Conservation (phyloP, 192 early-diverging fungal genomes). For the Backusella sp. region DNA sequence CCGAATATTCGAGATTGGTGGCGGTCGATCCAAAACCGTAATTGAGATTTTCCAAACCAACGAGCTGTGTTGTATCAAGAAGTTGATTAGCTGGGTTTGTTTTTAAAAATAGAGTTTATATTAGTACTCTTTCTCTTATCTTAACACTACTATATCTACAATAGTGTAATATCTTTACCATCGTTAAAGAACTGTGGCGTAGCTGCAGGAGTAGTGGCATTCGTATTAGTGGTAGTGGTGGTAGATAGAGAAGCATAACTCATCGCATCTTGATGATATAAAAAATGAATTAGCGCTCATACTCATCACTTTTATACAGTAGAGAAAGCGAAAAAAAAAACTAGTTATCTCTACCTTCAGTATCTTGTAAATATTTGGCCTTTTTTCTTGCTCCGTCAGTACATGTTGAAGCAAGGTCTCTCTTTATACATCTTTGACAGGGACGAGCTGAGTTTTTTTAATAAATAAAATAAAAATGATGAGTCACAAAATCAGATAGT, state of each 20-base stretch:
- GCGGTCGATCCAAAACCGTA: slow-evolving; percentile 85
- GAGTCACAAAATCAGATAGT: slow-evolving; percentile 9
- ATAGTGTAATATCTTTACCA: neutral
- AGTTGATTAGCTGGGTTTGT: slow-evolving; percentile 9
- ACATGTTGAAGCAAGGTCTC: slow-evolving; percentile 71
- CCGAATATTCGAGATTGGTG: slow-evolving; percentile 85
- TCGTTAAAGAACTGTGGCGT: slow-evolving; percentile 11
- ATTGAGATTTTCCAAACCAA: slow-evolving; percentile 28
- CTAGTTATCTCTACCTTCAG: slow-evolving; percentile 36
- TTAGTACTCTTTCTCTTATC: neutral
- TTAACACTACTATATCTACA: neutral
- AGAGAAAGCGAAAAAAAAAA: neutral
- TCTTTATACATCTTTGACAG: slow-evolving; percentile 85
- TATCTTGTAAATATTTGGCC: slow-evolving; percentile 89
- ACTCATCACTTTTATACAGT: neutral
- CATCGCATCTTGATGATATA: neutral
- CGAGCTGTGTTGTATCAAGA: slow-evolving; percentile 8
- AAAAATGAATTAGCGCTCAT: neutral
- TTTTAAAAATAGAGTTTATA: neutral
- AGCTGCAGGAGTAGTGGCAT: neutral
- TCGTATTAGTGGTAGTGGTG: neutral
- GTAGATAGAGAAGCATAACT: slow-evolving; percentile 5
- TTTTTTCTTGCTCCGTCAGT: slow-evolving; percentile 87
- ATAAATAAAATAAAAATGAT: slow-evolving; percentile 6
- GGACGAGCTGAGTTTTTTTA: slow-evolving; percentile 59